Evolutionary conservation across 257 asterid genomes (phyloP).

Genomic region (Jacaranda mimosifolia): DNA sequence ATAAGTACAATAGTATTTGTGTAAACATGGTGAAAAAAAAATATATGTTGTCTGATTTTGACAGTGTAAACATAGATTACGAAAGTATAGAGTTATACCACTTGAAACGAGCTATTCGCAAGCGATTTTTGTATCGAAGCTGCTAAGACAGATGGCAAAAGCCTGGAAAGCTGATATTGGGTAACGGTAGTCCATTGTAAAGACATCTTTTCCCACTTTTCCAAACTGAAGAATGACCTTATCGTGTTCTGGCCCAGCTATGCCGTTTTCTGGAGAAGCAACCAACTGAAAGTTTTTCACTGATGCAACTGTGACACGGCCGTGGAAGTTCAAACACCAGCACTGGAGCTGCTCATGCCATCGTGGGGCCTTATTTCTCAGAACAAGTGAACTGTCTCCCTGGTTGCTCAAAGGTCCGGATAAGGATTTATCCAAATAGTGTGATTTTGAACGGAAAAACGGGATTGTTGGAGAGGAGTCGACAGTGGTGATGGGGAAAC

Average conservation of each 20-base stretch:
- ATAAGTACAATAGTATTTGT: neutral
- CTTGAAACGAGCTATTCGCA: constrained; percentile 61
- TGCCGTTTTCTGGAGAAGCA: constrained; percentile 74
- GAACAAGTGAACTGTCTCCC: constrained; percentile 56
- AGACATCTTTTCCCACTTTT: constrained; percentile 90
- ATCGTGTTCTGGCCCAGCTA: constrained; percentile 74
- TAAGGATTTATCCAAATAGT: constrained; percentile 45
- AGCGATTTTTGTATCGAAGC: constrained; percentile 91
- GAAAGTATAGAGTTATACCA: constrained; percentile 34
- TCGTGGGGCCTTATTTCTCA: constrained; percentile 87
- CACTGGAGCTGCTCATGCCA: constrained; percentile 98
- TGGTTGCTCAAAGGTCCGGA: constrained; percentile 50
- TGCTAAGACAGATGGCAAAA: constrained; percentile 75
- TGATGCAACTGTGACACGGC: constrained; percentile 92
- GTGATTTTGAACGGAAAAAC: constrained; percentile 60
- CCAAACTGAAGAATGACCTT: constrained; percentile 92
- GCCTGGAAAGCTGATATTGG: constrained; percentile 95
- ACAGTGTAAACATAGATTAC: neutral
- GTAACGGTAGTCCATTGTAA: constrained; percentile 86
- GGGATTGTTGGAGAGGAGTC: constrained; percentile 62
- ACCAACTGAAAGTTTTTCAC: constrained; percentile 95
- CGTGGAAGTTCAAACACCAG: constrained; percentile 96
- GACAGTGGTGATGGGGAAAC: constrained; percentile 52
- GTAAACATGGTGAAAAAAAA: neutral
- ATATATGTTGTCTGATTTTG: neutral